These are phyloP conservation scores for Cucurbita pepo DNA, from an alignment of 306 rosid genomes.

Conservation along the genomic window DNA sequence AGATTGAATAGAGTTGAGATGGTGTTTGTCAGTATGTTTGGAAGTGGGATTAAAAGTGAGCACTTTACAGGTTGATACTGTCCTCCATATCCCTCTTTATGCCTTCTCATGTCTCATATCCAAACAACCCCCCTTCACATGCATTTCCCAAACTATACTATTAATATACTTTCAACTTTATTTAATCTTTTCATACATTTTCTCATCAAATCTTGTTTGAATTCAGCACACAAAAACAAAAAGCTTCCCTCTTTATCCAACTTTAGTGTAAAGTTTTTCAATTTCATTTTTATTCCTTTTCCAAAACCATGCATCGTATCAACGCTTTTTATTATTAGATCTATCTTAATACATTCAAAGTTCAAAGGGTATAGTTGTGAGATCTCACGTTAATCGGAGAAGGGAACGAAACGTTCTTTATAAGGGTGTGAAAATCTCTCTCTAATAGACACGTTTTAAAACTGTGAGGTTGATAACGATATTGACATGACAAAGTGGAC, in stretches of 20 bases:
- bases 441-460: no score
- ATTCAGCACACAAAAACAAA: neutral
- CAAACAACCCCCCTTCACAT: conserved; percentile 1
- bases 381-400: no score
- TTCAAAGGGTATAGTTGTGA: no score
- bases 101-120: neutral
- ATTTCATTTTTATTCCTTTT: neutral
- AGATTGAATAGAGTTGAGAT: neutral
- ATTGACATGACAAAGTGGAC: no score
- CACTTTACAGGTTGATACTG: neutral
- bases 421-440: no score
- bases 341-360: neutral
- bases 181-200: neutral
- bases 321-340: neutral
- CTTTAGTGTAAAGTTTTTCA: neutral
- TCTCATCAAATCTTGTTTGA: neutral
- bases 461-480: no score
- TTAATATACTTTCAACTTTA: neutral
- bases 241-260: neutral
- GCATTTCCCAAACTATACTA: neutral
- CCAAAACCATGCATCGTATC: neutral
- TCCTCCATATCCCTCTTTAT: neutral
- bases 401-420: no score
- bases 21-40: neutral
- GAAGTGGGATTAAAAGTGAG: neutral